These are phyloP conservation scores for Globisporangium cederbergense DNA, from an alignment of 352 stramenopile genomes.

Conservation along the genomic window DNA sequence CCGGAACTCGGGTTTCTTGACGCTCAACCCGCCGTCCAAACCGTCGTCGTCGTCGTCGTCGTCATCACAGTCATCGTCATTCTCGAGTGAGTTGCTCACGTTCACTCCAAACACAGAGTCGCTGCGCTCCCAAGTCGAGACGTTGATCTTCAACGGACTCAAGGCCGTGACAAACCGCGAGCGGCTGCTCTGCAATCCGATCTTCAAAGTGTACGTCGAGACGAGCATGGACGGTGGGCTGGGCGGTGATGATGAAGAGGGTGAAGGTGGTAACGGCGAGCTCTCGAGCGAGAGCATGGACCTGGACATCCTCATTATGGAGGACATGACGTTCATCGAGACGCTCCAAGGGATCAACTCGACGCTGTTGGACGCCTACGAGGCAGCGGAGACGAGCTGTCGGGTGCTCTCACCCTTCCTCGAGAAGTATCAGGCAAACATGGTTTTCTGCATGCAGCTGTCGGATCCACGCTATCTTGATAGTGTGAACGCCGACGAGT, in stretches of 20 bases:
- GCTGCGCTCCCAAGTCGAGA: conserved; percentile 67
- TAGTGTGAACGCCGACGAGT: conserved; percentile 45
- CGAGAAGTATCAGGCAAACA: conserved; percentile 73
- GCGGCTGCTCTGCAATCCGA: conserved; percentile 52
- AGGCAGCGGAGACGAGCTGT: conserved; percentile 49
- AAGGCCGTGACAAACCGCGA: conserved; percentile 63
- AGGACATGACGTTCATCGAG: conserved; percentile 56
- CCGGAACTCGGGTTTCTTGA: conserved; percentile 22
- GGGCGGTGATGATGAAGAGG: conserved; percentile 33
- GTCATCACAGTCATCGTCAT: background rate
- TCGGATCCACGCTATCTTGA: conserved; percentile 25
- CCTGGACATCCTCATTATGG: conserved; percentile 79
- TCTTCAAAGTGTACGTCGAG: conserved; percentile 70
- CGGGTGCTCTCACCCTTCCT: conserved; percentile 65
- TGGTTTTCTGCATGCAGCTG: conserved; percentile 42
- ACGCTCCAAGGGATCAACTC: conserved; percentile 49
- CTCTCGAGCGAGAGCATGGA: conserved; percentile 51
- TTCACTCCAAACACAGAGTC: conserved; percentile 50
- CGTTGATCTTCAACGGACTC: conserved; percentile 61
- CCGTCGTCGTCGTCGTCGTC: background rate
- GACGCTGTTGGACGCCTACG: conserved; percentile 54
- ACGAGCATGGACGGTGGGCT: conserved; percentile 44
- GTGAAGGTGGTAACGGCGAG: conserved; percentile 23
- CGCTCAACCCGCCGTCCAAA: conserved; percentile 9
- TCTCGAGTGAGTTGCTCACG: conserved; percentile 32